Evolutionary conservation across 805 yeast genomes (phyloP).

Genomic region (Suhomyces canberraensis): DNA sequence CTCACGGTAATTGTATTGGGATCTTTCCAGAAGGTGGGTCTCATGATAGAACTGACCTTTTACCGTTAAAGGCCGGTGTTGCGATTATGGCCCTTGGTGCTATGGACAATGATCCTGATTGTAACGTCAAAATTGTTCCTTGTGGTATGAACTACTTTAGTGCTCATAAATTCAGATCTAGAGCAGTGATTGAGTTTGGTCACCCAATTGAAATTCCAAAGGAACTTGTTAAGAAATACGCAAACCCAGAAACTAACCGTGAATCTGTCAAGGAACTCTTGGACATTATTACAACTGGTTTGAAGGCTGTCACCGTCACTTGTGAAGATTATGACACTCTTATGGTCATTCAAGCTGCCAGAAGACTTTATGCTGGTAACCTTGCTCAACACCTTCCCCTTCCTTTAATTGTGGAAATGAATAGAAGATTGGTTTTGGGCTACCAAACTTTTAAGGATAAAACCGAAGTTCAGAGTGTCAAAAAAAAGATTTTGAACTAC

Average conservation of each 20-base stretch:
- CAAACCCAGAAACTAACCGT: conserved; percentile 61
- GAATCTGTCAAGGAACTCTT: conserved; percentile 72
- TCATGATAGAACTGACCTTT: conserved; percentile 86
- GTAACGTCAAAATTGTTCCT: conserved; percentile 85
- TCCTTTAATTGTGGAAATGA: conserved; percentile 85
- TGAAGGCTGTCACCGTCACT: conserved; percentile 81
- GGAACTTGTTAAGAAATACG: conserved; percentile 61
- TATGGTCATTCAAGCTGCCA: conserved; percentile 86
- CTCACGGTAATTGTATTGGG: conserved; percentile 79
- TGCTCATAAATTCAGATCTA: conserved; percentile 89
- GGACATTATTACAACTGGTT: conserved; percentile 66
- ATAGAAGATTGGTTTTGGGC: conserved; percentile 80
- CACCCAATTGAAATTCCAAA: conserved; percentile 65
- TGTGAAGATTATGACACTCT: conserved; percentile 87
- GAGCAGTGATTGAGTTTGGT: conserved; percentile 96
- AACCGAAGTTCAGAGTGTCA: conserved; percentile 60
- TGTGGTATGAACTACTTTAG: conserved; percentile 98
- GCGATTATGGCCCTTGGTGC: conserved; percentile 98
- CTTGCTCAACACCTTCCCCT: conserved; percentile 69
- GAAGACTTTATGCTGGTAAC: conserved; percentile 81
- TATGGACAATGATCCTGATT: conserved; percentile 69
- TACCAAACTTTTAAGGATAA: conserved; percentile 71
- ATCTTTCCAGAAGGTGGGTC: conserved; percentile 99
- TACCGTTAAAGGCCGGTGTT: conserved; percentile 95
- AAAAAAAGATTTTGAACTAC: conserved; percentile 62